Conservation (phyloP, 83 land plant species). For the Picea mariana region DNA sequence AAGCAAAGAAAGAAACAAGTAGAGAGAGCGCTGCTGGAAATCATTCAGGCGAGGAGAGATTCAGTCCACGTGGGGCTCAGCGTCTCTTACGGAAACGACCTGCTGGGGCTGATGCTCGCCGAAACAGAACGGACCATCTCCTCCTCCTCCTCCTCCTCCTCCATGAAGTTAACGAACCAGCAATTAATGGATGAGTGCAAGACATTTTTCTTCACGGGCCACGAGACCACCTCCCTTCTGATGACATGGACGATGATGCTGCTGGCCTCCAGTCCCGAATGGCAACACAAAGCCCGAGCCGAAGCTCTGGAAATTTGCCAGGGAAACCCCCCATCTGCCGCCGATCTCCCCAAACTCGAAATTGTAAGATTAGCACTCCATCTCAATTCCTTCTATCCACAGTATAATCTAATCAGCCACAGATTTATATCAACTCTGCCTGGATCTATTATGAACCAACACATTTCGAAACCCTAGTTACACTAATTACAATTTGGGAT, state of each 20-base stretch:
- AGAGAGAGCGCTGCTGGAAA: constrained; percentile 61
- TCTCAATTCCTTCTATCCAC: no score
- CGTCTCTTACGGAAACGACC: constrained; percentile 67
- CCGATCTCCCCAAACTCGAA: constrained; percentile 16
- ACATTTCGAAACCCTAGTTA: no score
- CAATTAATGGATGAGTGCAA: constrained; percentile 78
- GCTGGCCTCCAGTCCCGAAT: no score
- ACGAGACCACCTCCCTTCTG: no score
- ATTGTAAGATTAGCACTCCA: constrained; percentile 35
- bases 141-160: constrained; percentile 10
- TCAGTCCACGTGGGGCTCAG: constrained; percentile 50
- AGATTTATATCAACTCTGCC: no score
- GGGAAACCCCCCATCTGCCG: constrained; percentile 35
- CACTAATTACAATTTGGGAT: no score
- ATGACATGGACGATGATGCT: no score
- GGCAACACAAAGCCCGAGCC: constrained; percentile 65
- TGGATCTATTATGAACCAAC: constrained; percentile 32
- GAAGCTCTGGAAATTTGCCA: constrained; percentile 53
- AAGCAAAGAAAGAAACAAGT: constrained; percentile 59
- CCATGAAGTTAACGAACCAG: constrained; percentile 25
- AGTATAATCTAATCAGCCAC: no score
- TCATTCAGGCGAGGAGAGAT: constrained; percentile 54
- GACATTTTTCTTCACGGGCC: no score
- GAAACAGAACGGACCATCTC: constrained; percentile 49
- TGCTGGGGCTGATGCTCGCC: constrained; percentile 67